Evolutionary conservation across 305 asterid genomes (phyloP), one percentile per base, ranked within the genome.

Genomic region (Solanum hybrid): DNA sequence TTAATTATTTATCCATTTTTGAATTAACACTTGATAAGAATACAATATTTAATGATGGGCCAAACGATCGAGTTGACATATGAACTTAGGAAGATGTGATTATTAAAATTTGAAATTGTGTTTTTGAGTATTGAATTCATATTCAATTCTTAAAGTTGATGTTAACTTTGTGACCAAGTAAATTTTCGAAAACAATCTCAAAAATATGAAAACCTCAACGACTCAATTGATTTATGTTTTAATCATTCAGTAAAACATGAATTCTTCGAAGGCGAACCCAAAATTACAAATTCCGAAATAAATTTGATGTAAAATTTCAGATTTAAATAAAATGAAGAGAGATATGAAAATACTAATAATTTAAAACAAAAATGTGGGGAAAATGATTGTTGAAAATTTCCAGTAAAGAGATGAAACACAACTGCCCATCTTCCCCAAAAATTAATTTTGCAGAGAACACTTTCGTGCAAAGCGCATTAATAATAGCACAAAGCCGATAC

Each of bases 381-480:
- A 92, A 76, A 92, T 92, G 94, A 92, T 92, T 92, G 92, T 91
- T 91, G 93, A 91, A 84, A 29, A 33, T 36, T 84, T 90, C 57
- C 90, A 90, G 86, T 69, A 16, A 46, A 5, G 3, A 22, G 33
- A 86, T 76, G 92, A 91, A 92, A 91, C 42, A 89, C 91, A 92
- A 90, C 92, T 92, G 92, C 94, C 93, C 93, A 92, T 89, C 90
- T 84, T 89, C 93, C 93, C 89, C 46, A 61, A 29, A 22, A 76
- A 77, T 35, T 8, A 12, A 31, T 92, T 36, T 92, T 5, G 93
- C 94, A 91, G 92, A 92, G 90, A 91, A 87, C 89, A 37, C 93
- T 91, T 90, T 88, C 94, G 88, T 85, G 13, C 91, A 91, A 80
- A 83, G 93, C 46, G 93, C 94, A 92, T 16, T 35, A 1, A 14